Percentiles rank a stretch among this genome's conserved stretches.
phyloP scores from a whole-genome alignment of 805 yeast genomes.

The Tetrapisispora nanseiensis region DNA sequence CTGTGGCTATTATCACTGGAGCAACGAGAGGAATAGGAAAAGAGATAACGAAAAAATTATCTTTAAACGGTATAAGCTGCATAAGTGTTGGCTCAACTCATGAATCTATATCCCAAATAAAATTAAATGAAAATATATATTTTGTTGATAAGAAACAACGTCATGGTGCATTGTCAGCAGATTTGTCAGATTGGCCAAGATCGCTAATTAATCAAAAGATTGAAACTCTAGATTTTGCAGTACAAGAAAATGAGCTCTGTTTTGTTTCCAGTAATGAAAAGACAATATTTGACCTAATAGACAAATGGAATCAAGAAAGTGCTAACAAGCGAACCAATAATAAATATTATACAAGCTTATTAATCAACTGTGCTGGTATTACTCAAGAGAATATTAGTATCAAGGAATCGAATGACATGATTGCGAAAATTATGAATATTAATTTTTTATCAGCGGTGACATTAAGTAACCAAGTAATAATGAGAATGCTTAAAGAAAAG shows the following conservation, averaged over 20 bases:
- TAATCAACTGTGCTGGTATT: conserved; percentile 26
- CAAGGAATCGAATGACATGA: conserved; percentile 10
- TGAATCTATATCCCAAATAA: conserved; percentile 7
- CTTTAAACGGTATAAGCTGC: conserved; percentile 20
- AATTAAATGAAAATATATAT: conserved; percentile 6
- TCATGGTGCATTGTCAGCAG: conserved; percentile 22
- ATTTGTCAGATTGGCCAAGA: conserved; percentile 23
- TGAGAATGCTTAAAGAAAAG: conserved; percentile 14
- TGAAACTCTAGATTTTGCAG: conserved; percentile 11
- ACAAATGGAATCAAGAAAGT: conserved; percentile 5
- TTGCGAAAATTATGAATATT: conserved; percentile 17
- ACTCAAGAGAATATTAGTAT: conserved; percentile 21
- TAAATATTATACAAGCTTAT: background rate
- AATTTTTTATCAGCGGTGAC: conserved; percentile 22
- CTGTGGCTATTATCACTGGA: conserved; percentile 33
- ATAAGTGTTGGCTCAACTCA: conserved; percentile 19
- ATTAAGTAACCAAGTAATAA: conserved; percentile 15
- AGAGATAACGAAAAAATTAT: conserved; percentile 23
- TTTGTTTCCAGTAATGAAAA: too few relatives aligned
- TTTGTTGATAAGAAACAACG: conserved; percentile 10
- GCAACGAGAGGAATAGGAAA: conserved; percentile 37
- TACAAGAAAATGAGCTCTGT: background rate
- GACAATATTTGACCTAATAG: conserved; percentile 7
- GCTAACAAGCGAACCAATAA: too few relatives aligned
- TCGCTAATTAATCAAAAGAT: conserved; percentile 11